These are phyloP conservation scores for Leccinum barrowsii DNA, from an alignment of 768 basidiomycete genomes.

Conservation along the genomic window DNA sequence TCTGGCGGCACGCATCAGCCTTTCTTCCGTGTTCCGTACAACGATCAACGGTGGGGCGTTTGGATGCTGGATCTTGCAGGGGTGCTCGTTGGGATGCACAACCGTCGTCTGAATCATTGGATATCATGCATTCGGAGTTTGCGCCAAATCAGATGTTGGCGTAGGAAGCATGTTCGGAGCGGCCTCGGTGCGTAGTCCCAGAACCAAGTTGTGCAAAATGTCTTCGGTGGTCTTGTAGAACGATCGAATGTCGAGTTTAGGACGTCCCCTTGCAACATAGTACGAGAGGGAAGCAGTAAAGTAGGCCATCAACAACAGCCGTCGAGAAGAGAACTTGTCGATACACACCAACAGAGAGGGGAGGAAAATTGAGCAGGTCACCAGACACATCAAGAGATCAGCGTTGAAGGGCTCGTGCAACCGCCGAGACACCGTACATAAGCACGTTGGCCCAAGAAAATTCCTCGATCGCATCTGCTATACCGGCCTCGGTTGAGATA, in stretches of 20 bases:
- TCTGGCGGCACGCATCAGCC: constrained; percentile 21
- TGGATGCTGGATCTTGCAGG: constrained; percentile 45
- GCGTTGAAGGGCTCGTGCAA: constrained; percentile 51
- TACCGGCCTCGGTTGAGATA: constrained; percentile 31
- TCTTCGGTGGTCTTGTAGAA: constrained; percentile 30
- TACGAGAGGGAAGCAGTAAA: constrained; percentile 25
- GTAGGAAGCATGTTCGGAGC: constrained; percentile 23
- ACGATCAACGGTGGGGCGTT: constrained; percentile 39
- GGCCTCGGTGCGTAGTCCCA: constrained; percentile 22
- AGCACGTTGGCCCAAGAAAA: constrained; percentile 52
- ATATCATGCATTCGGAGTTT: constrained; percentile 55
- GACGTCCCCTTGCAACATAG: constrained; percentile 35
- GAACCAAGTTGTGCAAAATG: constrained; percentile 33
- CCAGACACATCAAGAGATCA: constrained; percentile 71
- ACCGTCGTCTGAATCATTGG: constrained; percentile 50
- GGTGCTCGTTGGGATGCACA: constrained; percentile 57
- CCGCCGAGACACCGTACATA: constrained; percentile 54
- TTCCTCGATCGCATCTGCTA: constrained; percentile 58
- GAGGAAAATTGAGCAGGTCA: constrained; percentile 64
- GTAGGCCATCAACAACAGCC: constrained; percentile 27
- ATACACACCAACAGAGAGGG: constrained; percentile 39
- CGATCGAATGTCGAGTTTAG: constrained; percentile 26
- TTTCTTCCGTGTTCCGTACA: constrained; percentile 39
- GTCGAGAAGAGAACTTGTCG: constrained; percentile 22
- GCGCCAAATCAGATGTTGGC: constrained; percentile 33